phyloP scores from a whole-genome alignment of 805 yeast species.

The Myxozyma neglecta region DNA sequence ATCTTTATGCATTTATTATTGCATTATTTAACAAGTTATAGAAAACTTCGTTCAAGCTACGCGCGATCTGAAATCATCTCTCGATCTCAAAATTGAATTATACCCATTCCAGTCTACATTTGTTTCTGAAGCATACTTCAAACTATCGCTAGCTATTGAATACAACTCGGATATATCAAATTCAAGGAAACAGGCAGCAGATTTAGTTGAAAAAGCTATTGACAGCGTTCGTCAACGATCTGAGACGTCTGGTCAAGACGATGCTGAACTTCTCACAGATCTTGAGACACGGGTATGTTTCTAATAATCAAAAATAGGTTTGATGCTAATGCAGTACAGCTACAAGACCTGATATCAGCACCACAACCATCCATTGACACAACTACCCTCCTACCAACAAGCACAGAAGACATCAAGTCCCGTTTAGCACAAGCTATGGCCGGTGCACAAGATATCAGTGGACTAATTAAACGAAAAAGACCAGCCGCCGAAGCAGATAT shows the following conservation, averaged over 20 bases:
- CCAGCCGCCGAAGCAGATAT: slow-evolving; percentile 7
- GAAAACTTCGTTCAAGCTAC: slow-evolving; percentile 83
- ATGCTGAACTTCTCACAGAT: slow-evolving; percentile 39
- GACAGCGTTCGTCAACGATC: slow-evolving; percentile 47
- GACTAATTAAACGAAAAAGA: slow-evolving; percentile 24
- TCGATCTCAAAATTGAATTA: slow-evolving; percentile 54
- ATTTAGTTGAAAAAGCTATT: slow-evolving; percentile 56
- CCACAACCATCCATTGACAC: neutral
- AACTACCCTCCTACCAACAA: slow-evolving; percentile 1
- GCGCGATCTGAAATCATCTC: slow-evolving; percentile 60
- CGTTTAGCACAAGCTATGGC: slow-evolving; percentile 18
- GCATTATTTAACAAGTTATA: neutral
- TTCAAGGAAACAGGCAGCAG: slow-evolving; percentile 48
- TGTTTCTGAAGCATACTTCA: slow-evolving; percentile 77
- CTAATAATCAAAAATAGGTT: slow-evolving; percentile 34
- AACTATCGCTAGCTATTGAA: slow-evolving; percentile 75
- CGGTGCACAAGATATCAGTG: slow-evolving; percentile 26
- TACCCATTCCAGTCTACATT: slow-evolving; percentile 49
- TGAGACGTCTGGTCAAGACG: slow-evolving; percentile 44
- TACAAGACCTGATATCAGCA: slow-evolving; percentile 11
- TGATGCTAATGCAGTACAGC: neutral
- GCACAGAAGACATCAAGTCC: slow-evolving; percentile 5
- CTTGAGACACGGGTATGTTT: slow-evolving; percentile 37
- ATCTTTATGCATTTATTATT: neutral
- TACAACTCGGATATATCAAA: slow-evolving; percentile 56